These are phyloP conservation scores for Phytophthora pluvialis DNA, from an alignment of 352 stramenopile species.

Conservation along the genomic window DNA sequence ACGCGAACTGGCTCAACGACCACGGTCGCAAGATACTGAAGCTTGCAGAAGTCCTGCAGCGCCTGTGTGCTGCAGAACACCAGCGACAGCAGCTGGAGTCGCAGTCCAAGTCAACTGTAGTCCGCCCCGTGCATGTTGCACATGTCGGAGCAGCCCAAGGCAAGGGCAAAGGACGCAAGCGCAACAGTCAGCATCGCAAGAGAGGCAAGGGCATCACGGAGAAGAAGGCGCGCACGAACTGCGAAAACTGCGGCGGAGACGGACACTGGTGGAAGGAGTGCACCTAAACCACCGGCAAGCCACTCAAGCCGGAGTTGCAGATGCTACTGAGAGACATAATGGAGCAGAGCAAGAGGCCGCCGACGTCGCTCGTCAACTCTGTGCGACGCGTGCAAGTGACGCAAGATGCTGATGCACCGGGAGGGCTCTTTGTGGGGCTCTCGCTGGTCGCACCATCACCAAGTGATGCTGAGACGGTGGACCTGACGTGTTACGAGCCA, in stretches of 20 bases:
- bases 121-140: no score
- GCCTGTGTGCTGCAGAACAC: conserved; percentile 3
- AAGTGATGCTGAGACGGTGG: not conserved
- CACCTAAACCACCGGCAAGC: no score
- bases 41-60: conserved; percentile 3
- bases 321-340: no score
- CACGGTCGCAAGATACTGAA: not conserved
- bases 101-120: not conserved
- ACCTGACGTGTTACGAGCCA: not conserved
- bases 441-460: not conserved
- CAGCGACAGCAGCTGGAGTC: not conserved
- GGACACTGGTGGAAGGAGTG: no score
- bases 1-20: conserved; percentile 6
- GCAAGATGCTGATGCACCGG: not conserved
- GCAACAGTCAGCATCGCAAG: no score
- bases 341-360: conserved; percentile 30
- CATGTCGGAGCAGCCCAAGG: no score
- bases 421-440: not conserved
- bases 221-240: no score
- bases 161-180: no score
- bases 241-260: no score
- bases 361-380: not conserved
- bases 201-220: no score
- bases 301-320: no score
- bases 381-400: not conserved